Base-by-base conservation (phyloP, 2,329 filamentous ascomycete species). In the Hysterium pulicare region DNA sequence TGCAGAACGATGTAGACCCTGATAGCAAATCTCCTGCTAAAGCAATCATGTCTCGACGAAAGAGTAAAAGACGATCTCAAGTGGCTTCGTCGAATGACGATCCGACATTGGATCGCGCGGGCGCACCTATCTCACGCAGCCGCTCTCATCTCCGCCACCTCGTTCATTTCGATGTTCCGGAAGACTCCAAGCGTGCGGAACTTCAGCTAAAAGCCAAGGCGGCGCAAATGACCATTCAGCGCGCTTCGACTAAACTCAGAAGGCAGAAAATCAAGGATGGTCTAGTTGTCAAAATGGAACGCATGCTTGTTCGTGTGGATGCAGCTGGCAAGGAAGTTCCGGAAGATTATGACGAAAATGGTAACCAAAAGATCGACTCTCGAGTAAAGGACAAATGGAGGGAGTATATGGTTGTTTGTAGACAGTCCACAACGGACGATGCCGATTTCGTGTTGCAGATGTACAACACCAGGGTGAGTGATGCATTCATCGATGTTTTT, bases 241-340 rank as follows among this genome's bases (percentile, higher is more conserved):
- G 59, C 19, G 55, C 64, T 15, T 56, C 58, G 1, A 58, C 55
- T 11, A 61, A 52, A 20, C 45, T 73, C 19, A 57, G 71, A 19
- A 66, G 71, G 40, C 54, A 61, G 40, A 69, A 66, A 46, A 57
- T 70, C 33, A 68, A 69, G 38, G 75, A 81, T 50, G 82, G 82
- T 4, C 75, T 83, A 47, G 78, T 85, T 39, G 69, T 85, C 44
- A 84, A 84, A 61, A 81, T 82, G 63, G 81, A 84, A 56, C 79
- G 77, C 45, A 86, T 86, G 82, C 73, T 86, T 17, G 76, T 85
- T 16, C 73, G 79, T 17, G 73, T 83, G 19, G 82, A 83, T 51
- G 70, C 71, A 31, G 74, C 70, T 5, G 54, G 70, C 31, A 72
- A 75, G 48, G 68, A 75, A 3, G 64, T 83, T 7, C 75, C 79